Conservation (phyloP, 495 filamentous ascomycete species). For the Monascus purpureus region DNA sequence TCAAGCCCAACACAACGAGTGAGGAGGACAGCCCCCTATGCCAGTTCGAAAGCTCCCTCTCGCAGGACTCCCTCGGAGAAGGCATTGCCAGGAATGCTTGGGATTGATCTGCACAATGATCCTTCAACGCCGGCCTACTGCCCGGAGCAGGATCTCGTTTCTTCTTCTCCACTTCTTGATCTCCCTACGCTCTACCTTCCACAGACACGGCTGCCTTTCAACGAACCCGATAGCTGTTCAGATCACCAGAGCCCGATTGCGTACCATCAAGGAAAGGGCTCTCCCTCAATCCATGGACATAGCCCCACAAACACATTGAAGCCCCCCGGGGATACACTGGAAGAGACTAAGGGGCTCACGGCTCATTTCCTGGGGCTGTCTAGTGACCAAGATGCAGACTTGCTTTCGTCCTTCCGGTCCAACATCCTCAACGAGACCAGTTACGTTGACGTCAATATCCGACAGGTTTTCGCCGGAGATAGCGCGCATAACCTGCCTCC, state of each 20-base stretch:
- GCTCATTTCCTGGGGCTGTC: conserved; percentile 8
- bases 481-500: conserved; percentile 1
- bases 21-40: background rate
- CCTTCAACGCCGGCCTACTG: too few relatives aligned
- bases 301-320: too few relatives aligned
- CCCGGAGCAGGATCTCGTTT: too few relatives aligned
- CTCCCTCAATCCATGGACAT: too few relatives aligned
- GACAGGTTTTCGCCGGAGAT: conserved; percentile 6
- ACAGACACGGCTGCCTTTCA: too few relatives aligned
- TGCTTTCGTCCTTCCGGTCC: conserved; percentile 8
- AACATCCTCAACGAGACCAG: conserved; percentile 10
- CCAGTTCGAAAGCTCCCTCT: background rate
- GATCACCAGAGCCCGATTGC: too few relatives aligned
- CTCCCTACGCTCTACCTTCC: too few relatives aligned
- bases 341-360: conserved; percentile 7
- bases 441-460: conserved; percentile 7
- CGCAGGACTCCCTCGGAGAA: background rate
- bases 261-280: too few relatives aligned
- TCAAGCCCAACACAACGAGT: background rate
- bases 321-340: conserved; percentile 3
- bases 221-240: too few relatives aligned
- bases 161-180: too few relatives aligned
- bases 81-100: background rate
- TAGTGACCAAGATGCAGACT: conserved; percentile 10
- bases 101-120: too few relatives aligned